Evolutionary conservation across 108 stramenopile genomes (phyloP), one percentile per base, ranked within the genome.

Genomic region (Cyclotella cryptica): DNA sequence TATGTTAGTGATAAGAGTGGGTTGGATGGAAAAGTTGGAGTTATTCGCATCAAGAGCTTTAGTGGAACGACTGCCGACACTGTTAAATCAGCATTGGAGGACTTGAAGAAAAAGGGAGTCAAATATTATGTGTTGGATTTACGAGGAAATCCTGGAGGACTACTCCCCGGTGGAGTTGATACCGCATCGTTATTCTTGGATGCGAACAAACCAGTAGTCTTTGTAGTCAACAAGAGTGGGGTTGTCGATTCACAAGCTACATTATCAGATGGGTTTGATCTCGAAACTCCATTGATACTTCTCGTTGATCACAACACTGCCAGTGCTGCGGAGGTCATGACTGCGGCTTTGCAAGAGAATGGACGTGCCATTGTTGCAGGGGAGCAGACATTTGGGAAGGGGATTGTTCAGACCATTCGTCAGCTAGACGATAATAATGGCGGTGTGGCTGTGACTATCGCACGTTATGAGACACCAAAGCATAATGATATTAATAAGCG

Each of bases 151-250:
- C 96, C 94, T 24, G 98, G 98, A 53, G 98, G 98, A 22, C 70
- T 96, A 19, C 69, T 98, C 9, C 96, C 95, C 9, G 98, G 96
- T 22, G 98, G 97, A n/a, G 89, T 97, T 14, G 98, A 97, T 63
- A 96, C 96, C 15, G 97, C 97, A 49, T 75, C 86, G 6, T 72
- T 97, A 44, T 98, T 98, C 73, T 86, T 98, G 28, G 88, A 90
- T 45, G 62, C 88, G 10, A 88, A 94, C 72, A 88, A 90, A 53
- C 92, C 88, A 0, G 81, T 94, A 19, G 93, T 96, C 14, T 91
- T 75, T 72, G 93, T 96, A 19, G 92, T 94, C 15, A 86, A 92
- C 63, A 95, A 96, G 72, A 93, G 84, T 43, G 93, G 93, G 1
- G 68, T 81, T 0, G 87, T 93, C 0, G 90, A 89, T 69, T 79